phyloP scores from a whole-genome alignment of 257 asterid species.

The Solanum rostratum region DNA sequence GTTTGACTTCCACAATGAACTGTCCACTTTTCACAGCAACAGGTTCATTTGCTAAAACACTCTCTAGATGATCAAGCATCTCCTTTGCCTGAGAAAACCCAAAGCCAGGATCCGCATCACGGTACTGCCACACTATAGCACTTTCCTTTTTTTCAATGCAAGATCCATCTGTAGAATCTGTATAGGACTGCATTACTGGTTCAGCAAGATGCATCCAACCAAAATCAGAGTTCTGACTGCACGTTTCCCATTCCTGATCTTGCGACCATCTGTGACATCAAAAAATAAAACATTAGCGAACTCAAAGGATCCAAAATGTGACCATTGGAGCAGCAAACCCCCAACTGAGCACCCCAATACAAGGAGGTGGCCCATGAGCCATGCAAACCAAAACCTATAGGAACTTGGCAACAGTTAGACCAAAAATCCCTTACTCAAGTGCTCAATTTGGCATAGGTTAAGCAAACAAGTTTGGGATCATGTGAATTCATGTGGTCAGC shows the following conservation, averaged over 20 bases:
- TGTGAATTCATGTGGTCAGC: neutral
- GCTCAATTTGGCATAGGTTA: neutral
- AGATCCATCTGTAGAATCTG: slow-evolving; percentile 91
- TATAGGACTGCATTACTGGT: slow-evolving; percentile 80
- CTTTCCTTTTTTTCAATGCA: slow-evolving; percentile 77
- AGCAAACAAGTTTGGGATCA: neutral
- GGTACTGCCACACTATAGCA: slow-evolving; percentile 82
- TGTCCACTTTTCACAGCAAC: slow-evolving; percentile 93
- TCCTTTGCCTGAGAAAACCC: slow-evolving; percentile 87
- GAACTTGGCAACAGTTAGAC: neutral
- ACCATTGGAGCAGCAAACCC: neutral
- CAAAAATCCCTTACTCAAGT: neutral
- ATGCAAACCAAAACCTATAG: neutral
- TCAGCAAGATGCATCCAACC: slow-evolving; percentile 92
- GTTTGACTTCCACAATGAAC: slow-evolving; percentile 85
- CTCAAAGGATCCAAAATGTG: neutral
- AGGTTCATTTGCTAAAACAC: slow-evolving; percentile 87
- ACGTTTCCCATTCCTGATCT: slow-evolving; percentile 62
- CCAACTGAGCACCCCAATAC: neutral
- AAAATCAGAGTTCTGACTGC: slow-evolving; percentile 53
- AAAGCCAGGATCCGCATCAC: slow-evolving; percentile 79
- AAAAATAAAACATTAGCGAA: neutral
- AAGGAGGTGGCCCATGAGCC: neutral
- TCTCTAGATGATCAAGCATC: slow-evolving; percentile 90
- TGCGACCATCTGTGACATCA: slow-evolving; percentile 54